phyloP scores from a whole-genome alignment of 495 filamentous ascomycete species.

The Usnea hakonensis region DNA sequence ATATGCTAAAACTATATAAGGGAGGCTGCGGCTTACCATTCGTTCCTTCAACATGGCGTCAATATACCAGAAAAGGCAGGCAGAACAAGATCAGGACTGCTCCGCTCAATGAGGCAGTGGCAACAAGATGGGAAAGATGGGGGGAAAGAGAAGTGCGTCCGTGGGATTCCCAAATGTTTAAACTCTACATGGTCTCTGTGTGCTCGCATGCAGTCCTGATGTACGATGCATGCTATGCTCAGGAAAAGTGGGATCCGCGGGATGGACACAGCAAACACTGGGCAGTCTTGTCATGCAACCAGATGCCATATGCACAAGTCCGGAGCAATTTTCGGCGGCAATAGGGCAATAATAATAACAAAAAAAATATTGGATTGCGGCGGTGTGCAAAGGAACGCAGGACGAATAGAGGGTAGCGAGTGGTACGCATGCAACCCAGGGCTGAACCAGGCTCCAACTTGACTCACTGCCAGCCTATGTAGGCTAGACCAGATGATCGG shows the following conservation, averaged over 20 bases:
- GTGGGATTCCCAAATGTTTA: not conserved
- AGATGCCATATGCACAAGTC: constrained; percentile 2
- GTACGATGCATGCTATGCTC: not conserved
- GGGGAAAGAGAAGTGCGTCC: not conserved
- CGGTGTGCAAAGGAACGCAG: constrained; percentile 5
- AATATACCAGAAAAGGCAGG: not conserved
- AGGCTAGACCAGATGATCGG: not conserved
- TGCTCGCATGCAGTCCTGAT: not conserved
- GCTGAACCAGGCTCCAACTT: not conserved
- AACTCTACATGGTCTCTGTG: not conserved
- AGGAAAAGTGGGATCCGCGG: constrained; percentile 10
- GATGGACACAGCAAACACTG: not conserved
- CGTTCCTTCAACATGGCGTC: not conserved
- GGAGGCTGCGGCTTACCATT: constrained; percentile 1
- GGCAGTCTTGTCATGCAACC: constrained; percentile 4
- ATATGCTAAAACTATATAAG: too few species aligned
- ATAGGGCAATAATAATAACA: not conserved
- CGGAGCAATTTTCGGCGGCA: constrained; percentile 15
- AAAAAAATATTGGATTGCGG: not conserved
- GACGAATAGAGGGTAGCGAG: constrained; percentile 4
- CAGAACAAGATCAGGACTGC: not conserved
- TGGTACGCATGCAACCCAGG: constrained; percentile 15
- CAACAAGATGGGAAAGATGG: not conserved
- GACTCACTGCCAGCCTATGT: constrained; percentile 1
- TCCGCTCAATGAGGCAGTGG: not conserved